phyloP scores from a whole-genome alignment of 139 green algal genomes.

The Marvania coccoides region DNA sequence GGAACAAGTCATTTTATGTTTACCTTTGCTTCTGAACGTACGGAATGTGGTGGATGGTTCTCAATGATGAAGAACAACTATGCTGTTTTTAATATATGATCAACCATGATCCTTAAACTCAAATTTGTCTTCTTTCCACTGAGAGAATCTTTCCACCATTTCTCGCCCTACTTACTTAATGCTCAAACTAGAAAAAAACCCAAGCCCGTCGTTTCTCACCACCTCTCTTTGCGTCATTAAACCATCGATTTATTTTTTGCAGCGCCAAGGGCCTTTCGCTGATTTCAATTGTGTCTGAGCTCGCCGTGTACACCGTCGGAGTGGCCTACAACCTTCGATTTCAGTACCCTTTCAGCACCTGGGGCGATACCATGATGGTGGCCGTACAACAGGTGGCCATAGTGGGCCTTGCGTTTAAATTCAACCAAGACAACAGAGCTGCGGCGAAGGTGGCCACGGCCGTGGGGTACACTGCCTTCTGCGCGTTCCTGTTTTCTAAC shows the following conservation, averaged over 20 bases:
- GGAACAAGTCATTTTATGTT: no score
- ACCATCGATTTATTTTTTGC: no score
- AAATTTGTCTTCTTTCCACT: background rate
- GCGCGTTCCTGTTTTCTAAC: background rate
- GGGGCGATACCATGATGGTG: slow-evolving; percentile 31
- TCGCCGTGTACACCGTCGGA: slow-evolving; percentile 59
- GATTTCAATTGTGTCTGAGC: slow-evolving; percentile 47
- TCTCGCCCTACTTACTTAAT: background rate
- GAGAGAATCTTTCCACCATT: background rate
- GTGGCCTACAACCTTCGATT: slow-evolving; percentile 57
- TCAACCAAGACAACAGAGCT: background rate
- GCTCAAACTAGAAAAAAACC: background rate
- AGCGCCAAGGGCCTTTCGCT: slow-evolving; percentile 59
- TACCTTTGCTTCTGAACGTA: slow-evolving; percentile 11
- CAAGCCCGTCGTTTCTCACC: background rate
- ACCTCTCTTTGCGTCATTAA: background rate
- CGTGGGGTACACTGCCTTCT: background rate
- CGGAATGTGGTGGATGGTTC: background rate
- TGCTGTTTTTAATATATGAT: background rate
- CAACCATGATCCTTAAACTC: background rate
- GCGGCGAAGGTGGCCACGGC: background rate
- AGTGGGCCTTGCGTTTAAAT: slow-evolving; percentile 1
- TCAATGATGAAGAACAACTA: background rate
- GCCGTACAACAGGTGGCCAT: background rate
- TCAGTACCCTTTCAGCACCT: slow-evolving; percentile 55